Conservation (phyloP, 1,284 basidiomycete genomes). For the Rhodotorula sp. region DNA sequence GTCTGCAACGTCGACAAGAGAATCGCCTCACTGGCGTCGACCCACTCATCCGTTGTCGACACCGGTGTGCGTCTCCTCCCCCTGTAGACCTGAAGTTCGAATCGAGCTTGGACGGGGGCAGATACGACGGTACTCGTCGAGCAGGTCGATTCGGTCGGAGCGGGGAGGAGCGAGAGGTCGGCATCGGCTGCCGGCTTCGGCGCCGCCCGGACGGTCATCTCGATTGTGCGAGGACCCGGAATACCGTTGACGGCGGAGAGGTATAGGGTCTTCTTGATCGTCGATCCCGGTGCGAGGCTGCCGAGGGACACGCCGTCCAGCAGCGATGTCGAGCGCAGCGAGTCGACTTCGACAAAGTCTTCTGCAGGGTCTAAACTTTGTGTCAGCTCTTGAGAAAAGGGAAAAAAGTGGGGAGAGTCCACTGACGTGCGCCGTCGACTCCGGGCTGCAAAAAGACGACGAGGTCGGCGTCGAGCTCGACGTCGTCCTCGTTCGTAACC, state of each 20-base stretch:
- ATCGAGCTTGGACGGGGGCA: slow-evolving; percentile 58
- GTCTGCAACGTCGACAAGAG: slow-evolving; percentile 59
- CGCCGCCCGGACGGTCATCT: slow-evolving; percentile 68
- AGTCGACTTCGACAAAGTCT: slow-evolving; percentile 27
- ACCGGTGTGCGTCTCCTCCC: slow-evolving; percentile 57
- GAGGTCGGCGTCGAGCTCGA: slow-evolving; percentile 64
- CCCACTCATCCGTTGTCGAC: slow-evolving; percentile 58
- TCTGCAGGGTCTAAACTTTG: slow-evolving; percentile 2
- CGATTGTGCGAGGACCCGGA: slow-evolving; percentile 65
- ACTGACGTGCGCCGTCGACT: slow-evolving; percentile 71
- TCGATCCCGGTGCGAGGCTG: slow-evolving; percentile 59
- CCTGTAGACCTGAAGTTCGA: slow-evolving; percentile 58
- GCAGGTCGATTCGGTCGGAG: slow-evolving; percentile 58
- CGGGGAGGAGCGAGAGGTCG: slow-evolving; percentile 15
- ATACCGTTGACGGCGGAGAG: slow-evolving; percentile 60
- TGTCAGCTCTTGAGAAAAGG: too few species aligned
- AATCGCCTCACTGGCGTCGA: slow-evolving; percentile 60
- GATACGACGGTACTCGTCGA: slow-evolving; percentile 63
- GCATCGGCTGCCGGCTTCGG: slow-evolving; percentile 15
- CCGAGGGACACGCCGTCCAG: slow-evolving; percentile 71
- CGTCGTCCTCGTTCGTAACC: slow-evolving; percentile 66
- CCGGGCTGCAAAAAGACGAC: slow-evolving; percentile 75
- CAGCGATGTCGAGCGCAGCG: slow-evolving; percentile 62
- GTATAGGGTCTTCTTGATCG: slow-evolving; percentile 60
- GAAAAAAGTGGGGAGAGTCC: not conserved